phyloP scores from a whole-genome alignment of 2,329 filamentous ascomycete genomes.

The Fusarium sp. region DNA sequence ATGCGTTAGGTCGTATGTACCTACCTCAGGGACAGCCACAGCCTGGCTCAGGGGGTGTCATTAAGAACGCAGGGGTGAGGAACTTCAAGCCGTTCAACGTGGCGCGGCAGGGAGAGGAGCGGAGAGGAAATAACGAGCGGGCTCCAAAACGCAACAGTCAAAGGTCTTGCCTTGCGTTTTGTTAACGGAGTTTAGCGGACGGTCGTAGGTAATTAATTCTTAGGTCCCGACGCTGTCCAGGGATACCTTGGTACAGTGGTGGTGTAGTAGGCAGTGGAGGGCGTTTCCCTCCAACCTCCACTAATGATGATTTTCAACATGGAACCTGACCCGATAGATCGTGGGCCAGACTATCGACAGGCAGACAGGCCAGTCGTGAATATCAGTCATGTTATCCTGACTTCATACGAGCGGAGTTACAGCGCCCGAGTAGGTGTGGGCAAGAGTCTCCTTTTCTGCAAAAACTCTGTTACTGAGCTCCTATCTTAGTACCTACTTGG shows the following conservation, averaged over 20 bases:
- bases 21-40: slow-evolving; percentile 4
- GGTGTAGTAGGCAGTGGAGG: neutral
- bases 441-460: slow-evolving; percentile 12
- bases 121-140: slow-evolving; percentile 27
- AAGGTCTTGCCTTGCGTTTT: slow-evolving; percentile 2
- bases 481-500: neutral
- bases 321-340: slow-evolving; percentile 22
- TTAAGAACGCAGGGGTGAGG: slow-evolving; percentile 31
- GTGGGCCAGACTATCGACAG: neutral
- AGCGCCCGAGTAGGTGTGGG: neutral
- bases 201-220: neutral
- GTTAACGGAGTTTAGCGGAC: slow-evolving; percentile 8
- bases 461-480: neutral
- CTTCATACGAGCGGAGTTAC: slow-evolving; percentile 14
- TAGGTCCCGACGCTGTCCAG: neutral
- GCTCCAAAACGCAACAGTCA: slow-evolving; percentile 14
- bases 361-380: slow-evolving; percentile 2
- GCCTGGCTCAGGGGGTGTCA: slow-evolving; percentile 23
- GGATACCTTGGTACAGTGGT: too few relatives aligned
- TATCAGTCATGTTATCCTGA: slow-evolving; percentile 24
- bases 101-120: slow-evolving; percentile 45
- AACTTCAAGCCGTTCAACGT: slow-evolving; percentile 35
- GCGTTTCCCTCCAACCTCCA: slow-evolving; percentile 15
- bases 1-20: slow-evolving; percentile 12
- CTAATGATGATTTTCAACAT: slow-evolving; percentile 37